These are phyloP conservation scores for Chenopodium quinoa DNA, from an alignment of 148 eudicot genomes.

Conservation along the genomic window DNA sequence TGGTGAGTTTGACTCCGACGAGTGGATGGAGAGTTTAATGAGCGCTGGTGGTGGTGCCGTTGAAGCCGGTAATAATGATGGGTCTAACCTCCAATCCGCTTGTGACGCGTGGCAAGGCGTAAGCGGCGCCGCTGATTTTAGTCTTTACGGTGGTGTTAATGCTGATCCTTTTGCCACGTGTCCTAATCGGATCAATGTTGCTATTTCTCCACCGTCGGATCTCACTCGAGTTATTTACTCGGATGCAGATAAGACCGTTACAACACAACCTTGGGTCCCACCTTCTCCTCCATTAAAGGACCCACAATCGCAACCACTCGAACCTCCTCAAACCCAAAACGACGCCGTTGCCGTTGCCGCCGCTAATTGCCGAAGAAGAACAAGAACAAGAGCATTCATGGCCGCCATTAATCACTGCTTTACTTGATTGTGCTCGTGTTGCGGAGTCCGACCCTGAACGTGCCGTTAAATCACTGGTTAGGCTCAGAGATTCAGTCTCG, in stretches of 20 bases:
- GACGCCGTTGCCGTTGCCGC: slow-evolving; percentile 14
- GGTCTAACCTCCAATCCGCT: slow-evolving; percentile 23
- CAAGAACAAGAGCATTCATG: slow-evolving; percentile 9
- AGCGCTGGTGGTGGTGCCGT: slow-evolving; percentile 29
- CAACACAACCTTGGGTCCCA: slow-evolving; percentile 34
- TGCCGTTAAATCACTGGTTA: slow-evolving; percentile 42
- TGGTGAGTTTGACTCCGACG: slow-evolving; percentile 76
- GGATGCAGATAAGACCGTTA: slow-evolving; percentile 35
- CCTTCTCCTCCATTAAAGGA: slow-evolving; percentile 26
- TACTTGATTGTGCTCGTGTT: slow-evolving; percentile 54
- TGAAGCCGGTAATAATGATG: slow-evolving; percentile 10
- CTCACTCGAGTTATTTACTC: slow-evolving; percentile 51
- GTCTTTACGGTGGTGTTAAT: slow-evolving; percentile 22
- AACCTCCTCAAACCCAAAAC: neutral
- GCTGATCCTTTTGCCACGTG: slow-evolving; percentile 51
- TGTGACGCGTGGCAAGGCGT: slow-evolving; percentile 46
- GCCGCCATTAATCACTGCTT: slow-evolving; percentile 44
- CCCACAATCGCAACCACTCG: neutral
- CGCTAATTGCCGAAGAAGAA: neutral
- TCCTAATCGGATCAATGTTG: slow-evolving; percentile 40
- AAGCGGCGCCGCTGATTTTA: slow-evolving; percentile 22
- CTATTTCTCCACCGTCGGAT: slow-evolving; percentile 50
- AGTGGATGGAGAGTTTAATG: slow-evolving; percentile 91
- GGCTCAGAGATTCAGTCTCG: slow-evolving; percentile 42
- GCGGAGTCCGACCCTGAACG: slow-evolving; percentile 43